Evolutionary conservation across 139 green algal species (phyloP), one percentile per base, ranked within the genome.

Genomic region (Coelastrella sp.): DNA sequence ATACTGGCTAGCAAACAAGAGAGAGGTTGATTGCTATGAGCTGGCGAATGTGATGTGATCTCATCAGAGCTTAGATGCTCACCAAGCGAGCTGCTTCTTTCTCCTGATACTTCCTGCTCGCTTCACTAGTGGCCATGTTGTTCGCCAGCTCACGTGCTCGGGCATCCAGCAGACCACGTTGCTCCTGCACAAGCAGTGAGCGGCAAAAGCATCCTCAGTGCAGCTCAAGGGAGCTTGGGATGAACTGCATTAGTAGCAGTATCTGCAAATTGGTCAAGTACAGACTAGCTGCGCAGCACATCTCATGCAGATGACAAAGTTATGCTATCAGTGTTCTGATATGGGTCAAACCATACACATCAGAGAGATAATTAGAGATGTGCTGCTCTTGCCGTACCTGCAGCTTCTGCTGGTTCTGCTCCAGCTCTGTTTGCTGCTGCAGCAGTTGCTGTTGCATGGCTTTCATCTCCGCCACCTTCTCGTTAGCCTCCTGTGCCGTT

Each of bases 71-170:
- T 34, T 3, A 32, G 67, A 57, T 50, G 37, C 73, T 34, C 73
- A 81, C 73, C 73, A 81, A 32, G 7, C 41, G 27, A 23, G 30
- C 32, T n/a, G 73, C 73, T 6, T 81, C 13, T 13, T 17, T 32
- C 34, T 81, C 73, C 32, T 81, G 35, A 37, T 68, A 81, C 50
- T 67, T 66, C 35, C 48, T 53, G 11, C 67, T 30, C 37, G 25
- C 41, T 3, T 67, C 48, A 34, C 45, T 67, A 34, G 3, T 38
- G 21, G 41, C 41, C 30, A 50, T 67, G 21, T 21, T 53, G 21
- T 17, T 32, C 17, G 40, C 41, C 73, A 60, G 48, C 32, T 81
- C 50, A 6, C 41, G 73, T 13, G 48, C 3, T 41, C 73, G 73
- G 5, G 50, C 32, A 6, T 81, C 73, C 50, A 81, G 48, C 25